Base-by-base conservation (phyloP, 2,329 filamentous ascomycete genomes). In the Tolypocladium sp. region DNA sequence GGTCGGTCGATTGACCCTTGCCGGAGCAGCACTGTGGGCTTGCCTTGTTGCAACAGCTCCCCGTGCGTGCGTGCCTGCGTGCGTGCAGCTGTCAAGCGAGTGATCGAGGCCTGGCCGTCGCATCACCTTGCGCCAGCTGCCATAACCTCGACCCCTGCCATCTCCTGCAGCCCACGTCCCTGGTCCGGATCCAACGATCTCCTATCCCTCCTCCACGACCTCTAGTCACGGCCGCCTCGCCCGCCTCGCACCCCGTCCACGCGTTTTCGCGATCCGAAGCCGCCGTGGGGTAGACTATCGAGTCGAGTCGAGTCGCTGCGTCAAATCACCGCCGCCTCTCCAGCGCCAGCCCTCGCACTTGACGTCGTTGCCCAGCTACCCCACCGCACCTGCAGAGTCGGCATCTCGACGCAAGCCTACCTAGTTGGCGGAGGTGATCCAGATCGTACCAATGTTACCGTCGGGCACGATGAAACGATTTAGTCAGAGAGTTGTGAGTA, bases 391-490 rank as follows among this genome's bases (percentile, higher is more conserved):
- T 61, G 60, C 63, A 56, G 63, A 57, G 57, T 61, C 55, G 59
- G 57, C 49, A 20, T 53, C 49, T 37, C 61, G 56, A 60, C 58
- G 60, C 58, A 54, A 35, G 20, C 30, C 49, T 35, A 22, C 12
- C 30, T 33, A 33, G 27, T 51, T 20, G 46, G 46, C 46, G 46
- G 27, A 51, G 46, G 46, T 12, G 27, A 10, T 33, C 10, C 30
- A 53, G 20, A 35, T 9, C 49, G 30, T 5, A 37, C 15, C 49
- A 53, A 53, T 53, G 49, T 22, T 53, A 37, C 49, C 49, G 30
- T 53, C 49, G 12, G 49, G 49, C 46, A 59, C 15, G 20, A 59
- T 97, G 93, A 97, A 96, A 82, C 90, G 91, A 75, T 96, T 97
- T 78, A 90, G 92, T 79, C 91, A 96, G 82, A 91, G 90, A 89